phyloP scores from a whole-genome alignment of 1,139 yeast species.

The Kazachstania sp. region DNA sequence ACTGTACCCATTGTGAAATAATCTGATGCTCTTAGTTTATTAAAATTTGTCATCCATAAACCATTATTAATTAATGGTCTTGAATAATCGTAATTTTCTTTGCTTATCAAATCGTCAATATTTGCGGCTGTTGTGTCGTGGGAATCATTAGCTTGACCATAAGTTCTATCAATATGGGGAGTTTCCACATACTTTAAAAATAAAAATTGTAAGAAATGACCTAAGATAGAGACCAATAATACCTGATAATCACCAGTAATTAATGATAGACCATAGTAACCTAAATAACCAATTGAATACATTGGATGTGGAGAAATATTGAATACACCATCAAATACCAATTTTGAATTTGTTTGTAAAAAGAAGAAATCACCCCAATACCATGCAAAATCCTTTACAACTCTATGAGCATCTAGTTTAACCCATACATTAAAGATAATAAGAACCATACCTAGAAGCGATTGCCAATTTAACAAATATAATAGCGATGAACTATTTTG shows the following conservation, averaged over 20 bases:
- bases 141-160: conserved; percentile 32
- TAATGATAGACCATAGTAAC: conserved; percentile 77
- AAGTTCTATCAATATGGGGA: conserved; percentile 82
- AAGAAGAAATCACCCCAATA: conserved; percentile 93
- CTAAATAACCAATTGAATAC: conserved; percentile 86
- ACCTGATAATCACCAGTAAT: conserved; percentile 71
- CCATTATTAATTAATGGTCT: conserved; percentile 51
- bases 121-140: conserved; percentile 7
- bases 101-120: conserved; percentile 31
- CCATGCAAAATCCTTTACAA: conserved; percentile 89
- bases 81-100: conserved; percentile 35
- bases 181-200: conserved; percentile 73
- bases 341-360: conserved; percentile 57
- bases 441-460: conserved; percentile 41
- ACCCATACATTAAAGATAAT: conserved; percentile 78
- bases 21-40: conserved; percentile 58
- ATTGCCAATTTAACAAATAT: conserved; percentile 18
- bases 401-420: conserved; percentile 79
- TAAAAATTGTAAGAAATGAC: conserved; percentile 72
- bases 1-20: conserved; percentile 45
- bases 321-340: conserved; percentile 84
- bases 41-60: conserved; percentile 45
- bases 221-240: conserved; percentile 60
- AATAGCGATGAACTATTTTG: too few species aligned
- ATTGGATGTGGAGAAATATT: conserved; percentile 91